Evolutionary conservation across 805 yeast species (phyloP), one percentile per base, ranked within the genome.

Genomic region (Saccharomycopsis lassenensis): DNA sequence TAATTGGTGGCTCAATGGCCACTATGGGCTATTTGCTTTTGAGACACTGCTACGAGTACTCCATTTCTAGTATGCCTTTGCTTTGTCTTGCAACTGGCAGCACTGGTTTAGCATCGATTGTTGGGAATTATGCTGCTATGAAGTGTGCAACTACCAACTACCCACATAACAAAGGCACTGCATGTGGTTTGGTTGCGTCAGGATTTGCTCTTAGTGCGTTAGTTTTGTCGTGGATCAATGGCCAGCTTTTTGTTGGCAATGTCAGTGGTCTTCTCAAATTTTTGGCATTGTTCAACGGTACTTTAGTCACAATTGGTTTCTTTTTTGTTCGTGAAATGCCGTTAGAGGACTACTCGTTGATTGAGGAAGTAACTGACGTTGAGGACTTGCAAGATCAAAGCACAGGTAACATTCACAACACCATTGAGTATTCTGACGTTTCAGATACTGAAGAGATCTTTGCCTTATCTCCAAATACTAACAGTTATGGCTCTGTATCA

Each of bases 171-270:
- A 63, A 79, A 49, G 91, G 85, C 16, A 62, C 74, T 5, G 85
- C 85, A 2, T 77, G 76, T 14, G 76, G 83, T 1, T 59, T 71
- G 29, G 83, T 84, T 2, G 79, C 77, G 3, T 68, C 82, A 10
- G 62, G 75, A 1, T 81, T 72, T 53, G 93, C 89, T 0, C 55
- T 81, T 28, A 71, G 85, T 4, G 86, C 89, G 3, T 62, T 81
- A 27, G 46, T 77, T 14, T 77, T 75, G 49, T 72, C 84, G 2
- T 52, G 67, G 2, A 47, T 77, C 3, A 69, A 82, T 10, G 72
- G 80, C 0, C 47, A 56, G 4, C 62, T 67, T 34, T 80, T 70
- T 46, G 52, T 56, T 5, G 71, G 65, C 22, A 55, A 77, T 44
- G 67, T 82, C 1, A 68, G 63, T 4, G 72, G 71, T 0, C 61